A percentile compares a stretch with the other conserved stretches of the same genome.
Conservation (phyloP, 2,329 filamentous ascomycete species). For the Aspergillus sp. region DNA sequence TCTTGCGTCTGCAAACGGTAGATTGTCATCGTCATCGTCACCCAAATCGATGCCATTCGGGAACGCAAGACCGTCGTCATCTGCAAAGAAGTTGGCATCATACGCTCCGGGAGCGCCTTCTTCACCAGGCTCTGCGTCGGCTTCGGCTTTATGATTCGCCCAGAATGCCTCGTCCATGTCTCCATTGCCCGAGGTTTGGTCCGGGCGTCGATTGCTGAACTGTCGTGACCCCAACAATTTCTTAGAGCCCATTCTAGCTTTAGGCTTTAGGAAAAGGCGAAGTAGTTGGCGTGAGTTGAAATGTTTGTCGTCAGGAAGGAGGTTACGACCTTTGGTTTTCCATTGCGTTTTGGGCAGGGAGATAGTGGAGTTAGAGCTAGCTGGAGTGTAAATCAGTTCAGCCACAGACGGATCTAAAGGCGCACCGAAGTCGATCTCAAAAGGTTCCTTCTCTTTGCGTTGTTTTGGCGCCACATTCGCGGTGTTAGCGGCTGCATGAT, state of each 20-base stretch:
- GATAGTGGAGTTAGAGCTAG: conserved; percentile 76
- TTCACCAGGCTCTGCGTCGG: conserved; percentile 52
- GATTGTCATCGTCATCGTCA: conserved; percentile 49
- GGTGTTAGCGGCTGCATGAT: conserved; percentile 58
- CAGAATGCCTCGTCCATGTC: conserved; percentile 97
- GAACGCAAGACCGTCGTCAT: conserved; percentile 61
- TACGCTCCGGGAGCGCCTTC: conserved; percentile 73
- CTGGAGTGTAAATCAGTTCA: conserved; percentile 77
- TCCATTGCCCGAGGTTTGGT: conserved; percentile 61
- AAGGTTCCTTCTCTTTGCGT: conserved; percentile 93
- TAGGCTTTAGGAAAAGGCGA: conserved; percentile 90
- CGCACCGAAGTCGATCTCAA: conserved; percentile 85
- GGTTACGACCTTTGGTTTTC: conserved; percentile 88
- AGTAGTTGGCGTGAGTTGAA: conserved; percentile 93
- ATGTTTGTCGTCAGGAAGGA: conserved; percentile 96
- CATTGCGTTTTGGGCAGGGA: conserved; percentile 90
- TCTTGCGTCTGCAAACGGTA: conserved; percentile 50
- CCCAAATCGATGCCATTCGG: conserved; percentile 46
- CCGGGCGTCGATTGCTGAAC: conserved; percentile 37
- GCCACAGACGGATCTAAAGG: conserved; percentile 70
- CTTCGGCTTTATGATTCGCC: conserved; percentile 64
- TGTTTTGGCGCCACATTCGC: conserved; percentile 51
- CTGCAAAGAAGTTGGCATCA: conserved; percentile 90
- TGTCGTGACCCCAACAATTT: conserved; percentile 53
- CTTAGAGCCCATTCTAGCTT: conserved; percentile 73